Percentiles rank a stretch among this genome's conserved stretches.
These are phyloP conservation scores for Tetrapisispora nanseiensis DNA, from an alignment of 805 yeast genomes.

Conservation along the genomic window DNA sequence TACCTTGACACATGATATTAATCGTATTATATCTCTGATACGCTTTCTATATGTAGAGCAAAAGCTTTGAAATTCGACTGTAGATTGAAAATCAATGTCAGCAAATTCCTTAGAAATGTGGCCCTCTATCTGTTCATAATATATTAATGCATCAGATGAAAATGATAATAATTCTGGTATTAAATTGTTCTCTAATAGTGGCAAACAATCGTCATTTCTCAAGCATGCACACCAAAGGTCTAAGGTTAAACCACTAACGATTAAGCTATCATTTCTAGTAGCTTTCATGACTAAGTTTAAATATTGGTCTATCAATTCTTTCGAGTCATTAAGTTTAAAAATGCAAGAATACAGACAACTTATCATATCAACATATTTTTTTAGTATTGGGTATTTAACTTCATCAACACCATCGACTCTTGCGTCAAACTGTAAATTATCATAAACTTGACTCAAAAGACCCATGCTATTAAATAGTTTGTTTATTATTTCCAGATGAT, in stretches of 20 bases:
- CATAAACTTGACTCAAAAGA: constrained; percentile 56
- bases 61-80: constrained; percentile 68
- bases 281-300: constrained; percentile 68
- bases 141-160: constrained; percentile 68
- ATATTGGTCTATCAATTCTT: constrained; percentile 55
- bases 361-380: constrained; percentile 88
- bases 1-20: constrained; percentile 78
- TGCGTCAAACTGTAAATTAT: constrained; percentile 36
- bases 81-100: constrained; percentile 81
- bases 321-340: constrained; percentile 40
- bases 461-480: constrained; percentile 73
- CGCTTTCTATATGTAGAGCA: constrained; percentile 71
- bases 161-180: constrained; percentile 59
- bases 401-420: constrained; percentile 66
- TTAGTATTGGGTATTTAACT: constrained; percentile 65
- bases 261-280: constrained; percentile 72
- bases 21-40: constrained; percentile 83
- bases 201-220: constrained; percentile 64
- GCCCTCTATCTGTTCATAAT: constrained; percentile 61
- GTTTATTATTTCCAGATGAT: constrained; percentile 71
- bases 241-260: constrained; percentile 81
- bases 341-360: constrained; percentile 38
- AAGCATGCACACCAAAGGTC: constrained; percentile 92
- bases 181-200: constrained; percentile 37
- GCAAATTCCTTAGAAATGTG: constrained; percentile 55